phyloP scores from a whole-genome alignment of 106 monocot genomes.

The Dactylorhiza incarnata region DNA sequence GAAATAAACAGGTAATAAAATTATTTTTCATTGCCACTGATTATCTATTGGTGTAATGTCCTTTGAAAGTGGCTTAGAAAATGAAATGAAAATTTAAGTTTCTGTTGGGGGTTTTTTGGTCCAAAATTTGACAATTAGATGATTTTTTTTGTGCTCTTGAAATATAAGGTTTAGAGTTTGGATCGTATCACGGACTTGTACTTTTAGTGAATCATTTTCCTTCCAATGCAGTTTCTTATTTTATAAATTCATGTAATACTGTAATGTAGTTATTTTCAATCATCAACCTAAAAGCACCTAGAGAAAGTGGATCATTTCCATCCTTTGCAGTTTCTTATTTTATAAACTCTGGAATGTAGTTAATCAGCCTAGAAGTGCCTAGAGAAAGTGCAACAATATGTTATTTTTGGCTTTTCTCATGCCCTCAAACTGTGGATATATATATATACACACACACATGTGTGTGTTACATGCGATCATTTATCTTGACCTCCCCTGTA shows the following conservation, averaged over 20 bases:
- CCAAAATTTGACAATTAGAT: background rate
- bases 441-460: too few relatives aligned
- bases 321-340: background rate
- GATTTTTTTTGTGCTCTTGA: background rate
- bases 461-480: too few relatives aligned
- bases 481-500: too few relatives aligned
- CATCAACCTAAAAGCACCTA: background rate
- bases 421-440: background rate
- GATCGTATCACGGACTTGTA: background rate
- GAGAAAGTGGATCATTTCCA: background rate
- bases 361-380: background rate
- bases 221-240: background rate
- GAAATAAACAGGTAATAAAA: constrained; percentile 72
- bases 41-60: background rate
- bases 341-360: background rate
- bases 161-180: background rate
- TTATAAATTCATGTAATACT: background rate
- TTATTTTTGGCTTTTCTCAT: background rate
- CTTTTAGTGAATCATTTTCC: background rate
- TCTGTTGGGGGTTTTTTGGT: background rate
- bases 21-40: constrained; percentile 5
- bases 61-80: background rate
- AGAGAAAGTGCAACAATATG: background rate
- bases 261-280: background rate
- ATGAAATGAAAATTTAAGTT: background rate